phyloP scores from a whole-genome alignment of 257 asterid species.

The Capsicum baccatum region DNA sequence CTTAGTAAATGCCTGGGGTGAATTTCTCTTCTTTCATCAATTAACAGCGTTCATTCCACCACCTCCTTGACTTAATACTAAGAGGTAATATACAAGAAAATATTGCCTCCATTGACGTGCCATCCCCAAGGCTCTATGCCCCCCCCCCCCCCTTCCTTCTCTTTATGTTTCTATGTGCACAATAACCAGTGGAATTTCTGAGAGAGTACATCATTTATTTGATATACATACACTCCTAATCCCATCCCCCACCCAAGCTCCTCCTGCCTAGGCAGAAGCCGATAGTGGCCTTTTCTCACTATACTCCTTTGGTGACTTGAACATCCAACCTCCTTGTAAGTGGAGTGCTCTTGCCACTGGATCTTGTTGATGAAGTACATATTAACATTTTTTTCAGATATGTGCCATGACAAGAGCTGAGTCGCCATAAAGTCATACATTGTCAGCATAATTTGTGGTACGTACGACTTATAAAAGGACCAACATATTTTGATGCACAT shows the following conservation, averaged over 20 bases:
- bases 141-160: too few species aligned
- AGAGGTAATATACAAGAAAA: too few species aligned
- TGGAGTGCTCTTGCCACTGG: background rate
- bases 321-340: background rate
- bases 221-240: background rate
- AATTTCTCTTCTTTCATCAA: background rate
- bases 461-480: background rate
- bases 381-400: conserved; percentile 2
- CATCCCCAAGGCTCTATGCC: too few species aligned
- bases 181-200: background rate
- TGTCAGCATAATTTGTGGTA: background rate
- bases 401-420: background rate
- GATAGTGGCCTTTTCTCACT: background rate
- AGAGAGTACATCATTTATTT: background rate
- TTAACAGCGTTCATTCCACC: background rate
- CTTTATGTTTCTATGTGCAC: too few species aligned
- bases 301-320: background rate
- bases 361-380: conserved; percentile 11
- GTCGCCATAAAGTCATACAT: background rate
- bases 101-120: too few species aligned
- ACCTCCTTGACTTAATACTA: background rate
- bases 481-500: background rate
- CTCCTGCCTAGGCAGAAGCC: background rate
- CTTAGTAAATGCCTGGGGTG: background rate
- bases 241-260: background rate